These are phyloP conservation scores for Phialophora tarda DNA, from an alignment of 2,329 filamentous ascomycete genomes.

Conservation along the genomic window DNA sequence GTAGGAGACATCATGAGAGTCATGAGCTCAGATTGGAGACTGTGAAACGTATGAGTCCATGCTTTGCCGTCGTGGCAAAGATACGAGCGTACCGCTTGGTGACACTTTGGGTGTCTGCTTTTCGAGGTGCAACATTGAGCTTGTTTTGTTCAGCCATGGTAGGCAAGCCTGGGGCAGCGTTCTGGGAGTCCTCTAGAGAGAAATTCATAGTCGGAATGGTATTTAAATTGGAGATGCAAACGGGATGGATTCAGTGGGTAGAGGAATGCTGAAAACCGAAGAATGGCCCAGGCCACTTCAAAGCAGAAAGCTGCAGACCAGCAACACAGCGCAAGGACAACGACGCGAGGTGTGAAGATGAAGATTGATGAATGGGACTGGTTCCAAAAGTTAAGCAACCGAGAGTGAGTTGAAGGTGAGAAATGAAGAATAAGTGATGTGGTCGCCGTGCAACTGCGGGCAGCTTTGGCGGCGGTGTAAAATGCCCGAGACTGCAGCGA, in stretches of 20 bases:
- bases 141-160: slow-evolving; percentile 63
- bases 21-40: slow-evolving; percentile 97
- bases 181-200: slow-evolving; percentile 68
- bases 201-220: slow-evolving; percentile 55
- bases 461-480: neutral
- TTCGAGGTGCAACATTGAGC: slow-evolving; percentile 61
- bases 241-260: slow-evolving; percentile 24
- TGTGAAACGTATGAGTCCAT: slow-evolving; percentile 48
- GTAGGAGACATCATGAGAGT: slow-evolving; percentile 95
- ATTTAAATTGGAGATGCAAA: slow-evolving; percentile 24
- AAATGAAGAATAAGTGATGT: slow-evolving; percentile 7
- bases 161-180: slow-evolving; percentile 65
- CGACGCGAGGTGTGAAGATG: slow-evolving; percentile 2
- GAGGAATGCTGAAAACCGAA: slow-evolving; percentile 39
- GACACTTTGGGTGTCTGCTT: slow-evolving; percentile 72
- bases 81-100: slow-evolving; percentile 69
- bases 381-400: slow-evolving; percentile 11
- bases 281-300: slow-evolving; percentile 31
- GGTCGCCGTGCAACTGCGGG: slow-evolving; percentile 1
- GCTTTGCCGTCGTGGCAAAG: slow-evolving; percentile 9
- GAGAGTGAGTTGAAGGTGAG: slow-evolving; percentile 3
- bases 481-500: neutral
- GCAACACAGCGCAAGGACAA: neutral
- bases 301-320: neutral
- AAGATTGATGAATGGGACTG: slow-evolving; percentile 6